Percentiles rank a stretch among this genome's conserved stretches.
Conservation (phyloP, 768 basidiomycete species). For the Boletus vinaceobasis region DNA sequence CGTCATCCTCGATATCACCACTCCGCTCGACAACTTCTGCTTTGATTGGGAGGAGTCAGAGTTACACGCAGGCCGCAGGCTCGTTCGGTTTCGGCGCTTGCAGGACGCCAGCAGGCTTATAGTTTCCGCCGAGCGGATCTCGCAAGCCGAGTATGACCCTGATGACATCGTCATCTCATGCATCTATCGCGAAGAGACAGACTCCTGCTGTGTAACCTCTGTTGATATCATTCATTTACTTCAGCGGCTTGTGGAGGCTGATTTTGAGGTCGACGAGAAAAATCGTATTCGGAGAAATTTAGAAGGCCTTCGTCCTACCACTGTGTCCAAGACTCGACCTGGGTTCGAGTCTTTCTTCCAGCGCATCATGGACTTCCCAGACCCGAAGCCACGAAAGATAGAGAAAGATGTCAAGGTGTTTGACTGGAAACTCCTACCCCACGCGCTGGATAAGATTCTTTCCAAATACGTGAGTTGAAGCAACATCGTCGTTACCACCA, state of each 20-base stretch:
- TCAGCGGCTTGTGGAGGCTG: conserved; percentile 66
- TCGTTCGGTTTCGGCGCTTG: conserved; percentile 80
- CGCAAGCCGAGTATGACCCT: conserved; percentile 68
- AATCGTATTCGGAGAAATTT: conserved; percentile 93
- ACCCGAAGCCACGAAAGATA: conserved; percentile 92
- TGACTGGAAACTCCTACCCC: conserved; percentile 66
- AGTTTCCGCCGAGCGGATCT: conserved; percentile 73
- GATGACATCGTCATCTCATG: conserved; percentile 88
- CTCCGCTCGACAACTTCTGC: conserved; percentile 54
- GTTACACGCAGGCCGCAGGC: conserved; percentile 63
- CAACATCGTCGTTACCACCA: background rate
- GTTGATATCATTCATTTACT: conserved; percentile 95
- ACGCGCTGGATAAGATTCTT: conserved; percentile 74
- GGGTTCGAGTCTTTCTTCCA: conserved; percentile 88
- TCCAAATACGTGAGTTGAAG: conserved; percentile 71
- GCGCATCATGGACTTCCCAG: conserved; percentile 93
- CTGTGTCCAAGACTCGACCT: conserved; percentile 81
- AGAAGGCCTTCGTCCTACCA: conserved; percentile 87
- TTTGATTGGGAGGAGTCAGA: conserved; percentile 65
- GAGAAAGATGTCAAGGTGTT: conserved; percentile 96
- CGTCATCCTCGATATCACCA: conserved; percentile 58
- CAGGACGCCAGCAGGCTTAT: conserved; percentile 76
- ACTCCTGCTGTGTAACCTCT: conserved; percentile 85
- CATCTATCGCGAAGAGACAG: conserved; percentile 79
- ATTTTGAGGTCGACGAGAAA: conserved; percentile 94